These are phyloP conservation scores for Paramecium caudatum DNA, from an alignment of 73 alveolate species.

Conservation along the genomic window DNA sequence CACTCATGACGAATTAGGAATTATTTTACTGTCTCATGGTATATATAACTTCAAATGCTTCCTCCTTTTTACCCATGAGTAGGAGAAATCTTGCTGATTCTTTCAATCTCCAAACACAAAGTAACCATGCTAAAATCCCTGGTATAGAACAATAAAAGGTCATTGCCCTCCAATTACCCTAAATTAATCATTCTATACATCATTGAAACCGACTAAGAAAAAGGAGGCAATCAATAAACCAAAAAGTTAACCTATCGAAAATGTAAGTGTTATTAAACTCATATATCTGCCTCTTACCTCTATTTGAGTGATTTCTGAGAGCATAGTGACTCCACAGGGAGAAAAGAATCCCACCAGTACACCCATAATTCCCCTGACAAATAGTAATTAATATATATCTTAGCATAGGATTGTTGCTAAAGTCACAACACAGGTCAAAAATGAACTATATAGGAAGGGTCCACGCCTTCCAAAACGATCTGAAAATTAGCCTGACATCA, in stretches of 20 bases:
- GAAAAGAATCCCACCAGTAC: conserved; percentile 55
- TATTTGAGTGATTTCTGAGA: conserved; percentile 57
- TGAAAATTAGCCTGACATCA: conserved; percentile 68
- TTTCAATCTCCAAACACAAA: conserved; percentile 36
- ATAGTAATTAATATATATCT: conserved; percentile 38
- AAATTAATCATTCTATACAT: background rate
- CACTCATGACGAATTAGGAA: conserved; percentile 9
- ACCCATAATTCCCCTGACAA: conserved; percentile 67
- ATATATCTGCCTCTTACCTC: conserved; percentile 71
- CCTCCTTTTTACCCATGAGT: conserved; percentile 40
- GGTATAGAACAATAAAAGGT: conserved; percentile 68
- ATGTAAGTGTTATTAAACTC: conserved; percentile 58
- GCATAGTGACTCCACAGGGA: conserved; percentile 66
- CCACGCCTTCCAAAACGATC: conserved; percentile 68
- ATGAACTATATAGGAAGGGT: conserved; percentile 64
- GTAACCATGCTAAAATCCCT: conserved; percentile 55
- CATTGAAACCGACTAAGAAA: conserved; percentile 47
- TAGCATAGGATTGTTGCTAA: conserved; percentile 44
- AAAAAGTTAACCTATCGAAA: conserved; percentile 64
- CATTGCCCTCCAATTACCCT: conserved; percentile 76
- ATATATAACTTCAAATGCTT: conserved; percentile 48
- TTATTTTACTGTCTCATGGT: conserved; percentile 41
- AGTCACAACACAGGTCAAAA: conserved; percentile 39
- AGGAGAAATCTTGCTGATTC: conserved; percentile 69
- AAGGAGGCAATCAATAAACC: conserved; percentile 58